A percentile compares a stretch with the other conserved stretches of the same genome.
Conservation (phyloP, 2,329 filamentous ascomycete genomes). For the Ceratocystis huliohia region DNA sequence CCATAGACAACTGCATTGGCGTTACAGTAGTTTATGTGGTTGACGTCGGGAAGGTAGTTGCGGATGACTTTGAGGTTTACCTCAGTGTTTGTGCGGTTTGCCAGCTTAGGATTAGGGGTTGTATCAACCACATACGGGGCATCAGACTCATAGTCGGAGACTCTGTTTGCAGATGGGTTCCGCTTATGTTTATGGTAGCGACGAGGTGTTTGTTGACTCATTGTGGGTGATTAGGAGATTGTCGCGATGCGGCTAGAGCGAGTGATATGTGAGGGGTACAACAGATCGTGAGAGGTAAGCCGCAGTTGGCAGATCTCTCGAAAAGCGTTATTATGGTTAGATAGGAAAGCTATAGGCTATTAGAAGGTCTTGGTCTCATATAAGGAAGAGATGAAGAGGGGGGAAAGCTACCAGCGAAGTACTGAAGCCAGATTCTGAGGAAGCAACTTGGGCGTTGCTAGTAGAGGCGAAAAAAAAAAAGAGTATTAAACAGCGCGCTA, state of each 20-base stretch:
- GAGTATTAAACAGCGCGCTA: neutral
- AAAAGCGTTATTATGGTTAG: no score
- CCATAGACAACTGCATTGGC: constrained; percentile 78
- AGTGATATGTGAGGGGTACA: neutral
- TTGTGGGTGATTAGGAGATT: constrained; percentile 22
- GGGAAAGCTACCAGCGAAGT: neutral
- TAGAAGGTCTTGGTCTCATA: no score
- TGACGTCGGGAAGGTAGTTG: constrained; percentile 65
- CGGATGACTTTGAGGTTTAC: constrained; percentile 77
- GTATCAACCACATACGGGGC: constrained; percentile 37
- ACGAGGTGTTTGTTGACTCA: constrained; percentile 36
- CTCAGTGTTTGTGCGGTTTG: constrained; percentile 62
- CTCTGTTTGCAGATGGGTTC: constrained; percentile 31
- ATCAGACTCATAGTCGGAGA: constrained; percentile 56
- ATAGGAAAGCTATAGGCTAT: no score
- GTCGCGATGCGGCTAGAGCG: neutral
- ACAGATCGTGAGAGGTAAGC: neutral
- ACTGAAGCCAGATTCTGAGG: no score
- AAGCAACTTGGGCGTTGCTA: no score
- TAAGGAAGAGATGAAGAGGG: no score
- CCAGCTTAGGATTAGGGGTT: constrained; percentile 33
- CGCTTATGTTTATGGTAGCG: constrained; percentile 30
- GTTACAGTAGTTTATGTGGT: constrained; percentile 63
- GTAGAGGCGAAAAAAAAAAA: no score
- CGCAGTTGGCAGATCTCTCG: no score